Evolutionary conservation across 108 stramenopile species (phyloP).

Genomic region (Nitzschia inconspicua): DNA sequence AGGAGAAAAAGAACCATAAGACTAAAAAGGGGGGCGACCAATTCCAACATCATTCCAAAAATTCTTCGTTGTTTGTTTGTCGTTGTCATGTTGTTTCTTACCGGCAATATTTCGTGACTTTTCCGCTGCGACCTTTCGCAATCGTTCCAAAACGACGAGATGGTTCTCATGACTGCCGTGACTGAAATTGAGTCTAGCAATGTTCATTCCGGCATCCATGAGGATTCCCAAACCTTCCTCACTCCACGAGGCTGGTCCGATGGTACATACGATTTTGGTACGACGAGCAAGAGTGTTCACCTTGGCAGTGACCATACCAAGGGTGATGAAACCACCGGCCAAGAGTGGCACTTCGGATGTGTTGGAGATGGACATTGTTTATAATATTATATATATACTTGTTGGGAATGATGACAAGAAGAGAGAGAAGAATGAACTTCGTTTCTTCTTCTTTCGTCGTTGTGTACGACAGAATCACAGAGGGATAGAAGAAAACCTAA

Average conservation of each 20-base stretch:
- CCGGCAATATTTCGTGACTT: slow-evolving; percentile 44
- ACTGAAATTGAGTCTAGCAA: slow-evolving; percentile 87
- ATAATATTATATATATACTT: no score
- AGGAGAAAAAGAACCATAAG: neutral
- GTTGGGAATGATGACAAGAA: no score
- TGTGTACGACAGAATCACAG: no score
- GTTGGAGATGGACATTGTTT: slow-evolving; percentile 50
- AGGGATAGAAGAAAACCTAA: no score
- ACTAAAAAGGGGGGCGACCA: neutral
- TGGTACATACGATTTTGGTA: slow-evolving; percentile 78
- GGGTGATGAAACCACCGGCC: slow-evolving; percentile 44
- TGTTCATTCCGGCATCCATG: slow-evolving; percentile 79
- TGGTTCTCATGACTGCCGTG: slow-evolving; percentile 88
- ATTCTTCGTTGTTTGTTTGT: neutral
- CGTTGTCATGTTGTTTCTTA: neutral
- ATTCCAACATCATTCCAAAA: neutral
- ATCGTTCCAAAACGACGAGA: slow-evolving; percentile 52
- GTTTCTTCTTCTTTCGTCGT: no score
- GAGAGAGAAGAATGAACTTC: no score
- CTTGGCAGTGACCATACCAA: slow-evolving; percentile 43
- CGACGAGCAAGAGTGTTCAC: slow-evolving; percentile 41
- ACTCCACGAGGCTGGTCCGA: slow-evolving; percentile 78
- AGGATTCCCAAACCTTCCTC: slow-evolving; percentile 63
- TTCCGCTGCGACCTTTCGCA: slow-evolving; percentile 60
- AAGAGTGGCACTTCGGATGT: slow-evolving; percentile 55